These are phyloP conservation scores for Babesia ovis DNA, from an alignment of 169 alveolate genomes.

Conservation along the genomic window DNA sequence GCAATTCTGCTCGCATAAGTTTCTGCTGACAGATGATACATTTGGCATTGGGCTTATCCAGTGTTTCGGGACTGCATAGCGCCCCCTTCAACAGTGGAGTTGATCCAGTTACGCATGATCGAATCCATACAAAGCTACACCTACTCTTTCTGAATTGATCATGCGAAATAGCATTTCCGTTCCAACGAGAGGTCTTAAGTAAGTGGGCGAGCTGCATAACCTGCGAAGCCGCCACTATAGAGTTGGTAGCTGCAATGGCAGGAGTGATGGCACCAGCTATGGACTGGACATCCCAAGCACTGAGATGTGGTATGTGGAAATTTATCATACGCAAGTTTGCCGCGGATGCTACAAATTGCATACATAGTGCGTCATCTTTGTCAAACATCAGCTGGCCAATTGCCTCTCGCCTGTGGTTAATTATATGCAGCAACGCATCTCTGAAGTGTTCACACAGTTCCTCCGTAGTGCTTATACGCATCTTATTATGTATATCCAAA, in stretches of 20 bases:
- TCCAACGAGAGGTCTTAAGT: slow-evolving; percentile 7
- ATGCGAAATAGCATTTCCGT: neutral
- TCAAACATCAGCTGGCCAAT: slow-evolving; percentile 82
- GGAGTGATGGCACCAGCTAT: slow-evolving; percentile 97
- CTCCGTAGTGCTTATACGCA: slow-evolving; percentile 5
- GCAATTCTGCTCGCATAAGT: slow-evolving; percentile 17
- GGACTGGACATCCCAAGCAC: slow-evolving; percentile 84
- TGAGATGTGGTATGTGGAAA: slow-evolving; percentile 81
- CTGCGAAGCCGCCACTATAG: slow-evolving; percentile 91
- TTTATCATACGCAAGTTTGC: slow-evolving; percentile 90
- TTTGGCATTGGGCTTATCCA: slow-evolving; percentile 54
- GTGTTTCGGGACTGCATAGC: slow-evolving; percentile 48
- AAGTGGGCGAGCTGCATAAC: slow-evolving; percentile 83
- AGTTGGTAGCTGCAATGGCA: slow-evolving; percentile 95
- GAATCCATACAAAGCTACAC: slow-evolving; percentile 59
- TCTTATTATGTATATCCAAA: slow-evolving; percentile 6
- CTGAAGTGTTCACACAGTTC: slow-evolving; percentile 45
- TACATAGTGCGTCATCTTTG: slow-evolving; percentile 89
- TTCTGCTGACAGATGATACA: slow-evolving; percentile 51
- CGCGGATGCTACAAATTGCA: slow-evolving; percentile 89
- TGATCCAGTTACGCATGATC: slow-evolving; percentile 57
- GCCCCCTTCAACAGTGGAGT: slow-evolving; percentile 46
- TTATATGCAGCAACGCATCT: neutral
- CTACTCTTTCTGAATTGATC: slow-evolving; percentile 8
- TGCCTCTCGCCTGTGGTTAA: slow-evolving; percentile 16